A percentile compares a stretch with the other conserved stretches of the same genome.
These are phyloP conservation scores for Pseudocercospora cruenta DNA, from an alignment of 2,329 filamentous ascomycete genomes.

Conservation along the genomic window DNA sequence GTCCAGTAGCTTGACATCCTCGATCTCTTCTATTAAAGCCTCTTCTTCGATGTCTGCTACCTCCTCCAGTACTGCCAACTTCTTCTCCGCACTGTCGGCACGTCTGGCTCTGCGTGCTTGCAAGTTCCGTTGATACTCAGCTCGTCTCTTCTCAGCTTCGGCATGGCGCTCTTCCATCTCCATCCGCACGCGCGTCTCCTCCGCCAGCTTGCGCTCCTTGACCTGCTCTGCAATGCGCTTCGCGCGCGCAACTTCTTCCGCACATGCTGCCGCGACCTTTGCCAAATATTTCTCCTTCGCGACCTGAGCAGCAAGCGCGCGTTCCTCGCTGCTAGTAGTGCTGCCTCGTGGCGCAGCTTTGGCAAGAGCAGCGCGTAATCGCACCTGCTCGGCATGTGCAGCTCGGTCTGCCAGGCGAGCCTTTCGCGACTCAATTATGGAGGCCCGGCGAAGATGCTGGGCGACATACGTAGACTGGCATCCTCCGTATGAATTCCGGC, in stretches of 20 bases:
- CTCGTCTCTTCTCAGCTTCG: slow-evolving; percentile 73
- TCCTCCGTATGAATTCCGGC: slow-evolving; percentile 40
- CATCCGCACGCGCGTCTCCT: slow-evolving; percentile 68
- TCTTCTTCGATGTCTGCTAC: slow-evolving; percentile 52
- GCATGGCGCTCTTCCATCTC: slow-evolving; percentile 81
- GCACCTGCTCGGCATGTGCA: slow-evolving; percentile 81
- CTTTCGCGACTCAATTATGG: slow-evolving; percentile 79
- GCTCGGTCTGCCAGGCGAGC: slow-evolving; percentile 78
- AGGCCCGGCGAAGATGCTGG: slow-evolving; percentile 77
- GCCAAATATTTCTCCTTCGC: slow-evolving; percentile 79
- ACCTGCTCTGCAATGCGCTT: slow-evolving; percentile 82
- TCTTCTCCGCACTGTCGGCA: slow-evolving; percentile 53
- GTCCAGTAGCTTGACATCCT: slow-evolving; percentile 47
- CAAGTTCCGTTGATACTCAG: slow-evolving; percentile 55
- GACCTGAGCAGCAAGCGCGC: slow-evolving; percentile 75
- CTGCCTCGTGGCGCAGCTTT: slow-evolving; percentile 66
- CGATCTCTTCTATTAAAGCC: slow-evolving; percentile 39
- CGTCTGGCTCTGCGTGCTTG: slow-evolving; percentile 49
- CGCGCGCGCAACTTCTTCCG: slow-evolving; percentile 79
- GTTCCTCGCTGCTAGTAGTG: slow-evolving; percentile 70
- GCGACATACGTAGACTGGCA: slow-evolving; percentile 75
- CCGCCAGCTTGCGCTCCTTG: slow-evolving; percentile 77
- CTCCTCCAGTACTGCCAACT: slow-evolving; percentile 55
- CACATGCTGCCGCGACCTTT: slow-evolving; percentile 78
- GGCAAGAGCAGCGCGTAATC: slow-evolving; percentile 72